Evolutionary conservation across 768 basidiomycete species (phyloP).

Genomic region (Boletus rubroflammeus): DNA sequence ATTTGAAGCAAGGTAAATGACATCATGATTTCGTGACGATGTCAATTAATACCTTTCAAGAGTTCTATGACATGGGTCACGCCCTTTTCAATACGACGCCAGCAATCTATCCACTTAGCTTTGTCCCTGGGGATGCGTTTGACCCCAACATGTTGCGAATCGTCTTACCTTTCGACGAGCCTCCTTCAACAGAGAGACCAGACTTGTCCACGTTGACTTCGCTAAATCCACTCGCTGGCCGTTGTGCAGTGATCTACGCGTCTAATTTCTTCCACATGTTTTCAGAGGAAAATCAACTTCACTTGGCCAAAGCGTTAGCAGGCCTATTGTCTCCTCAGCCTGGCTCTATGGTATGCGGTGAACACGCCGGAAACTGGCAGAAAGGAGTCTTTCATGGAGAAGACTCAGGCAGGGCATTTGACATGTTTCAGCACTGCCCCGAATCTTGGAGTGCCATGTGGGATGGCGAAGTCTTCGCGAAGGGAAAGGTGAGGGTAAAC

Average conservation of each 20-base stretch:
- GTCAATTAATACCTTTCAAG: slow-evolving; percentile 29
- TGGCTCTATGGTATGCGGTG: slow-evolving; percentile 33
- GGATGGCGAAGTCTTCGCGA: slow-evolving; percentile 35
- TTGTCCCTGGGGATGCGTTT: slow-evolving; percentile 55
- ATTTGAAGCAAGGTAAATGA: slow-evolving; percentile 35
- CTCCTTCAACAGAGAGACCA: slow-evolving; percentile 24
- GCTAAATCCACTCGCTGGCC: slow-evolving; percentile 46
- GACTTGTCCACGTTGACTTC: slow-evolving; percentile 36
- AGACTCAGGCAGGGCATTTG: neutral
- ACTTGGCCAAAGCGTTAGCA: slow-evolving; percentile 28
- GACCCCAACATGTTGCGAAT: slow-evolving; percentile 41
- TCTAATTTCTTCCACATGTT: slow-evolving; percentile 46
- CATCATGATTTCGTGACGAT: neutral
- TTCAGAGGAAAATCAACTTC: slow-evolving; percentile 25
- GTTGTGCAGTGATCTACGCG: slow-evolving; percentile 48
- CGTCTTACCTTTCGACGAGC: slow-evolving; percentile 27
- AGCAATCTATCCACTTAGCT: slow-evolving; percentile 46
- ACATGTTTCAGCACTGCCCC: slow-evolving; percentile 31
- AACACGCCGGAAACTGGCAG: slow-evolving; percentile 17
- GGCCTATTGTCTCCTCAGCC: slow-evolving; percentile 27
- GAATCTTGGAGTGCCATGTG: slow-evolving; percentile 37
- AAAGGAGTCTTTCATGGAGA: neutral
- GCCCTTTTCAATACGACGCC: slow-evolving; percentile 56
- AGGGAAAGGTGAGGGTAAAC: slow-evolving; percentile 11
- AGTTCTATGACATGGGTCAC: slow-evolving; percentile 57